Conservation (phyloP, 306 rosid species). For the Rubus idaeus region DNA sequence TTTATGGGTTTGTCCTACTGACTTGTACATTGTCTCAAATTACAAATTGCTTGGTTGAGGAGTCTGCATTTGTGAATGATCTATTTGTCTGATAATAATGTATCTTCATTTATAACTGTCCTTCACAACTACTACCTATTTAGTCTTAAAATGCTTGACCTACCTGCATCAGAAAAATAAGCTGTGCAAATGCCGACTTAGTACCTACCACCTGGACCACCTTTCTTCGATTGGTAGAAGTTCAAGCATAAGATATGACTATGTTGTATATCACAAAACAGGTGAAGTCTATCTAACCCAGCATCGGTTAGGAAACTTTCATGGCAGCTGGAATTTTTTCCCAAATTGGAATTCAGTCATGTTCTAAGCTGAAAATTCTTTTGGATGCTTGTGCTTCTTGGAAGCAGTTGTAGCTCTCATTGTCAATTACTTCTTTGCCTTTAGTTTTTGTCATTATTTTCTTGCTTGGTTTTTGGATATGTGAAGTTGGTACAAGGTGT, state of each 20-base stretch:
- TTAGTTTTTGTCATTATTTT: background rate
- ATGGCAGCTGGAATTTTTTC: background rate
- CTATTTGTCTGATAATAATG: background rate
- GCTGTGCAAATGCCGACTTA: background rate
- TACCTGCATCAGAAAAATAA: background rate
- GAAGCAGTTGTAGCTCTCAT: conserved; percentile 3
- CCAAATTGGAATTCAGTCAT: background rate
- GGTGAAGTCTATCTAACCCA: background rate
- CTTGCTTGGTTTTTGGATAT: background rate
- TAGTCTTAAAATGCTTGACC: background rate
- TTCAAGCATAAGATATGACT: background rate
- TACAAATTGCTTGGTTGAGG: background rate
- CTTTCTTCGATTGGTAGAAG: conserved; percentile 7
- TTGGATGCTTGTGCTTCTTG: background rate
- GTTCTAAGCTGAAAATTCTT: conserved; percentile 4
- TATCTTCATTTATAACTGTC: background rate
- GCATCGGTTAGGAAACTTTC: background rate
- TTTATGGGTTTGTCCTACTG: background rate
- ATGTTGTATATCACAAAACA: background rate
- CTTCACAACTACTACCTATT: background rate
- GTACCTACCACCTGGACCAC: background rate
- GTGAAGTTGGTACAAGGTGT: conserved; percentile 14
- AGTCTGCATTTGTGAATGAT: background rate
- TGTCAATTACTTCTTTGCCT: background rate
- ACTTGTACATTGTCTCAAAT: background rate